Conservation (phyloP, 1,284 basidiomycete species). For the Hypsizygus ulmarius region DNA sequence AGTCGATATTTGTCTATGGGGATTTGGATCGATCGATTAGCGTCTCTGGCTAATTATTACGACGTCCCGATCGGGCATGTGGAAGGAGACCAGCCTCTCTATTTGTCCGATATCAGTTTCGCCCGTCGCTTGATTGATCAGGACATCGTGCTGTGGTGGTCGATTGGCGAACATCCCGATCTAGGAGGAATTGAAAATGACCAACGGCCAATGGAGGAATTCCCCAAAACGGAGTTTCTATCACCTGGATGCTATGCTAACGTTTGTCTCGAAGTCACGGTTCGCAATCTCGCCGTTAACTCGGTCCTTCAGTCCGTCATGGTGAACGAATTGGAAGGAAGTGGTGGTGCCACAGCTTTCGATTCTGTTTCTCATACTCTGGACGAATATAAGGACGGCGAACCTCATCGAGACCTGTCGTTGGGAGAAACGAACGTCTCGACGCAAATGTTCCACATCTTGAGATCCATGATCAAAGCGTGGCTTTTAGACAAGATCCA, state of each 20-base stretch:
- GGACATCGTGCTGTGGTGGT: conserved; percentile 98
- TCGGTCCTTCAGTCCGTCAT: conserved; percentile 92
- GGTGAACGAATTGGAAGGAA: conserved; percentile 97
- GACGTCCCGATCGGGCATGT: conserved; percentile 93
- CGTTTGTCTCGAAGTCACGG: conserved; percentile 87
- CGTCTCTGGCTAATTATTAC: conserved; percentile 86
- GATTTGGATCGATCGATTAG: conserved; percentile 78
- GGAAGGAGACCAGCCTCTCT: conserved; percentile 85
- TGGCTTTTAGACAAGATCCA: conserved; percentile 93
- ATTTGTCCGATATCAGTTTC: conserved; percentile 89
- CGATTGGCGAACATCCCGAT: conserved; percentile 85
- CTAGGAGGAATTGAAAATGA: conserved; percentile 94
- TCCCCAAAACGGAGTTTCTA: conserved; percentile 85
- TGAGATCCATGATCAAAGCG: conserved; percentile 86
- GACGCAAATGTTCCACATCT: conserved; percentile 80
- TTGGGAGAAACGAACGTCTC: conserved; percentile 95
- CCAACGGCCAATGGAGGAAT: conserved; percentile 71
- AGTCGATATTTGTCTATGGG: conserved; percentile 80
- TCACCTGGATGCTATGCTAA: conserved; percentile 89
- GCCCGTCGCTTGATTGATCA: conserved; percentile 83
- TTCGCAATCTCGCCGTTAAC: conserved; percentile 93
- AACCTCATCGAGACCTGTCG: conserved; percentile 73
- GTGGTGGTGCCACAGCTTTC: conserved; percentile 88
- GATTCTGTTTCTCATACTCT: conserved; percentile 90
- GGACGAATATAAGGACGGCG: conserved; percentile 85